phyloP scores from a whole-genome alignment of 2,329 filamentous ascomycete species.

The Exserohilum turcica region DNA sequence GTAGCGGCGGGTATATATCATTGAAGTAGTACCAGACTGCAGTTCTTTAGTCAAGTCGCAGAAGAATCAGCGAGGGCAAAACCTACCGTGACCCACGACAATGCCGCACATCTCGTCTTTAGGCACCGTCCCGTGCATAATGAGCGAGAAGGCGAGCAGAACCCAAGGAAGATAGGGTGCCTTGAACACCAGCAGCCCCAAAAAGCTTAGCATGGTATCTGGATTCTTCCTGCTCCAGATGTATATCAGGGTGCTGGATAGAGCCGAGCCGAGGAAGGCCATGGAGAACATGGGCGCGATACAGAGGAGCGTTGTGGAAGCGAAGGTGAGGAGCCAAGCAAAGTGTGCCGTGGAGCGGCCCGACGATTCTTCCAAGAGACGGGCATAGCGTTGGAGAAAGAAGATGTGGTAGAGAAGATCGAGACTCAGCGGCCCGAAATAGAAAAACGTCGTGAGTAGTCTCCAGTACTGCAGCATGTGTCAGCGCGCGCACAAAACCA shows the following conservation, averaged over 20 bases:
- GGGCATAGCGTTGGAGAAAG: slow-evolving; percentile 95
- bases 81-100: slow-evolving; percentile 78
- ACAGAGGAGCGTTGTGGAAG: slow-evolving; percentile 75
- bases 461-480: slow-evolving; percentile 80
- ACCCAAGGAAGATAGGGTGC: slow-evolving; percentile 97
- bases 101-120: slow-evolving; percentile 97
- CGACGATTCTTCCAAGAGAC: slow-evolving; percentile 93
- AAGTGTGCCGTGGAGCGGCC: slow-evolving; percentile 90
- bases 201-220: slow-evolving; percentile 81
- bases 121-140: slow-evolving; percentile 87
- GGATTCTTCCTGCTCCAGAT: slow-evolving; percentile 97
- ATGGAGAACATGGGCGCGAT: slow-evolving; percentile 88
- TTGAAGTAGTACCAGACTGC: slow-evolving; percentile 95
- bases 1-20: slow-evolving; percentile 91
- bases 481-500: slow-evolving; percentile 10
- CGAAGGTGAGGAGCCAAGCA: slow-evolving; percentile 90
- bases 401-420: slow-evolving; percentile 98
- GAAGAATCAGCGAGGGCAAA: not conserved
- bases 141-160: slow-evolving; percentile 85
- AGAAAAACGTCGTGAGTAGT: slow-evolving; percentile 92
- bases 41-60: slow-evolving; percentile 8
- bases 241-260: slow-evolving; percentile 93
- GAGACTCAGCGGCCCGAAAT: slow-evolving; percentile 92
- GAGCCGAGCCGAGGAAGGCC: slow-evolving; percentile 89
- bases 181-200: slow-evolving; percentile 87